A percentile compares a stretch with the other conserved stretches of the same genome.
These are phyloP conservation scores for Paecilomyces formosus DNA, from an alignment of 2,329 filamentous ascomycete species.

Conservation along the genomic window DNA sequence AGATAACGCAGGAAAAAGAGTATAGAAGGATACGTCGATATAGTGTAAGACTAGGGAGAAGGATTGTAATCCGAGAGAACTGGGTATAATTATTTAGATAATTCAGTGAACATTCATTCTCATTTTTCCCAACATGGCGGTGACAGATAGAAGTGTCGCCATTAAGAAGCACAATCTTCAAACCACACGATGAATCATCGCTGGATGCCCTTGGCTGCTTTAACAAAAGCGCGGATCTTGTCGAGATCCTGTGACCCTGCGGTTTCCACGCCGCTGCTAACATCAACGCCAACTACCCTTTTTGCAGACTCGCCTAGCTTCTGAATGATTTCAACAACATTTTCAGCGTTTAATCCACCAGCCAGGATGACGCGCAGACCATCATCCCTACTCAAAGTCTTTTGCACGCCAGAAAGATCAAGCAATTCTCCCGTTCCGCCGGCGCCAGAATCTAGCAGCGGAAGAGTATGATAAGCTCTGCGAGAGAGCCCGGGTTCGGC, in stretches of 20 bases:
- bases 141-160: not conserved
- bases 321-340: conserved; percentile 61
- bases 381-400: conserved; percentile 57
- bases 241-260: conserved; percentile 71
- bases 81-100: not conserved
- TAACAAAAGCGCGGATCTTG: conserved; percentile 75
- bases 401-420: conserved; percentile 62
- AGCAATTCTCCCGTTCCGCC: conserved; percentile 75
- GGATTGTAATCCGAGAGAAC: not conserved
- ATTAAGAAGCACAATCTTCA: not conserved
- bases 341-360: conserved; percentile 73
- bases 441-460: conserved; percentile 78
- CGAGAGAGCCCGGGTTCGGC: conserved; percentile 62
- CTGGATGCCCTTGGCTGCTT: conserved; percentile 56
- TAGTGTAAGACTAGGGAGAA: not conserved
- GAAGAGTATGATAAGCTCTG: conserved; percentile 74
- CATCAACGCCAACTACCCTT: conserved; percentile 76
- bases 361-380: conserved; percentile 74
- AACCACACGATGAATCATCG: conserved; percentile 11
- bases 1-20: not conserved
- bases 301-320: conserved; percentile 53
- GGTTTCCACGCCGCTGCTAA: conserved; percentile 88
- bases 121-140: not conserved
- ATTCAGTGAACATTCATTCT: not conserved
- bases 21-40: not conserved